Evolutionary conservation across 2,329 filamentous ascomycete genomes (phyloP).

Genomic region (Falciphora oryzae): DNA sequence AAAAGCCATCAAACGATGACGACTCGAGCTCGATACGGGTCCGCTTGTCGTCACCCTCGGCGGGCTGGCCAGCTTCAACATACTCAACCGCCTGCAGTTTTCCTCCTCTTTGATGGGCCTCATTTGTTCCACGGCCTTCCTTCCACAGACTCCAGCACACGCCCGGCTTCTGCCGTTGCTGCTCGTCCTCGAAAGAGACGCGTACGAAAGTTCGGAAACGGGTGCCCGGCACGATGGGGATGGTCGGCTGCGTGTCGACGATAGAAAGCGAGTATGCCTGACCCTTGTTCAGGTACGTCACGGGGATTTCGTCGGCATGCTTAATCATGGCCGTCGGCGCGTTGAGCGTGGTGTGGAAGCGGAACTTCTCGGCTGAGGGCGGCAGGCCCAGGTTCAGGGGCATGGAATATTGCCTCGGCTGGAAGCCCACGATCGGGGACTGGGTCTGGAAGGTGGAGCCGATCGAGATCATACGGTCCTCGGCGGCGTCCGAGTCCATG

Average conservation of each 20-base stretch:
- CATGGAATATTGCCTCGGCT: slow-evolving; percentile 39
- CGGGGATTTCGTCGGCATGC: slow-evolving; percentile 80
- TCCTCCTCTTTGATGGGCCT: slow-evolving; percentile 88
- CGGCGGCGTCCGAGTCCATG: slow-evolving; percentile 49
- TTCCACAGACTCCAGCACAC: slow-evolving; percentile 84
- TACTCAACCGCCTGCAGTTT: slow-evolving; percentile 94
- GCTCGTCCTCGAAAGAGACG: slow-evolving; percentile 95
- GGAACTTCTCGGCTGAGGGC: slow-evolving; percentile 64
- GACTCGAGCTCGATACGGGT: slow-evolving; percentile 65
- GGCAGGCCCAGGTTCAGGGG: slow-evolving; percentile 42
- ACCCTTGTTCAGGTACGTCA: slow-evolving; percentile 98
- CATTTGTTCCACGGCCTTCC: slow-evolving; percentile 89
- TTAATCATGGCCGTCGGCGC: slow-evolving; percentile 96
- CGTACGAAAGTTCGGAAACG: slow-evolving; percentile 87
- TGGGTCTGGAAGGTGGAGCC: slow-evolving; percentile 57
- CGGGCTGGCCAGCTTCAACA: slow-evolving; percentile 60
- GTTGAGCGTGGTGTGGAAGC: slow-evolving; percentile 84
- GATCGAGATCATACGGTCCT: slow-evolving; percentile 48
- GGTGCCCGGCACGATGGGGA: slow-evolving; percentile 52
- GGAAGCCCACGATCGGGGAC: slow-evolving; percentile 54
- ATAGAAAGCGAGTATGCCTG: slow-evolving; percentile 88
- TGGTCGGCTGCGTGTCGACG: slow-evolving; percentile 64
- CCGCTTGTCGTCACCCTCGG: slow-evolving; percentile 58
- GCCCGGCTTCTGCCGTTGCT: slow-evolving; percentile 70
- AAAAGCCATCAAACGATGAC: slow-evolving; percentile 90